Conservation (phyloP, 139 green algal species). For the Tetradesmus obliquus region DNA sequence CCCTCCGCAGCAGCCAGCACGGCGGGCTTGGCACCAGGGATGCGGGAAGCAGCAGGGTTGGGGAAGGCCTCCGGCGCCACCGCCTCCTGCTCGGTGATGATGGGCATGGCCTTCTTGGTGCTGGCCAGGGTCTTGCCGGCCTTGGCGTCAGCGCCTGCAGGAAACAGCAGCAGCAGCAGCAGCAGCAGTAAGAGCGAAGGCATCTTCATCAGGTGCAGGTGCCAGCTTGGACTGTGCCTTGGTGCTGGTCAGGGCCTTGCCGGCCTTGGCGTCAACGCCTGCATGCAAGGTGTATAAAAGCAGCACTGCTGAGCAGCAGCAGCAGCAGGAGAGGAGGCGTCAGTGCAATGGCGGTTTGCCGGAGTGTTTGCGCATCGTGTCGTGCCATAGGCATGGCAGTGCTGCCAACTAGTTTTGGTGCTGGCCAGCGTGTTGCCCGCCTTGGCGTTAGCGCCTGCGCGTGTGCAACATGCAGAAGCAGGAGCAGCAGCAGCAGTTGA, state of each 20-base stretch:
- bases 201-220: too few relatives aligned
- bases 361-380: too few relatives aligned
- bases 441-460: background rate
- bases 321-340: too few relatives aligned
- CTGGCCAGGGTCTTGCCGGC: background rate
- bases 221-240: too few relatives aligned
- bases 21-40: background rate
- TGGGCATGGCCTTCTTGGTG: conserved; percentile 25
- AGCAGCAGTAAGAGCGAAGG: too few relatives aligned
- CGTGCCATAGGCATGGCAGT: too few relatives aligned
- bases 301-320: too few relatives aligned
- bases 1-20: conserved; percentile 22
- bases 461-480: background rate
- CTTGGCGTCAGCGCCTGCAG: conserved; percentile 13
- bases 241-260: too few relatives aligned
- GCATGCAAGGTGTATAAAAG: too few relatives aligned
- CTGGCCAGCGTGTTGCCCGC: background rate
- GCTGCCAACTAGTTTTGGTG: background rate
- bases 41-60: background rate
- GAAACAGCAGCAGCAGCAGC: background rate
- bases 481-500: background rate
- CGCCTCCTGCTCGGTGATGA: conserved; percentile 39
- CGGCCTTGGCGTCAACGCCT: too few relatives aligned
- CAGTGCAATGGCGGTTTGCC: too few relatives aligned
- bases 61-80: conserved; percentile 33